These are phyloP conservation scores for Talaromyces wortmannii DNA, from an alignment of 495 filamentous ascomycete genomes.

Conservation along the genomic window DNA sequence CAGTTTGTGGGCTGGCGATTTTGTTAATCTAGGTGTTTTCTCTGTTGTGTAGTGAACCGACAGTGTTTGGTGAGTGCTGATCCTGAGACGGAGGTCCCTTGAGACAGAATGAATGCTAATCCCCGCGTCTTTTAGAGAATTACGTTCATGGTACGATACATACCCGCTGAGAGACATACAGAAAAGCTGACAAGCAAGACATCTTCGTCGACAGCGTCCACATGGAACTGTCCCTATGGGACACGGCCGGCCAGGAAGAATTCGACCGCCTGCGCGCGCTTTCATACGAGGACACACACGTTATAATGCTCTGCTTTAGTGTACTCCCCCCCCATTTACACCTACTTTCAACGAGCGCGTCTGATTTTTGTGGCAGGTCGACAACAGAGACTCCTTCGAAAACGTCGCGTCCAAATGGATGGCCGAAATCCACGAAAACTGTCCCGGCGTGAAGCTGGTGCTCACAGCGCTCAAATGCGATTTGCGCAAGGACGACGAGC, in stretches of 20 bases:
- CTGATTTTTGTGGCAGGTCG: conserved; percentile 40
- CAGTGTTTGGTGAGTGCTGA: conserved; percentile 68
- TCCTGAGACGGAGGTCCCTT: not conserved
- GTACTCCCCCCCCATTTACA: conserved; percentile 23
- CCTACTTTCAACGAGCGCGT: not conserved
- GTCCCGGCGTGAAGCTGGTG: conserved; percentile 87
- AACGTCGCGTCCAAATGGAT: conserved; percentile 99
- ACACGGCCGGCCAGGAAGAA: conserved; percentile 98
- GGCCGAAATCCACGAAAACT: conserved; percentile 94
- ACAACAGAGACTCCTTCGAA: conserved; percentile 91
- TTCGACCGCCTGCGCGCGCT: conserved; percentile 93
- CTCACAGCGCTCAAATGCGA: conserved; percentile 98
- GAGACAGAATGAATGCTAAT: conserved; percentile 8
- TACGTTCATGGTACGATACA: conserved; percentile 80
- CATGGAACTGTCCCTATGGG: conserved; percentile 96
- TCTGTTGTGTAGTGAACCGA: conserved; percentile 62
- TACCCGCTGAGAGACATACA: conserved; percentile 7
- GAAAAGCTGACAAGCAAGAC: conserved; percentile 42
- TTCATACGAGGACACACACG: conserved; percentile 95
- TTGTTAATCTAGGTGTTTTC: conserved; percentile 16
- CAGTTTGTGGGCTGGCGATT: not conserved
- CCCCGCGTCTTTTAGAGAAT: conserved; percentile 56
- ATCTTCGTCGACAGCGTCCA: conserved; percentile 96
- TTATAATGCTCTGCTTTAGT: conserved; percentile 97
- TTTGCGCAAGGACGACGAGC: conserved; percentile 64